Evolutionary conservation across 495 filamentous ascomycete genomes (phyloP).

Genomic region (Hyphodiscus hymeniophilus): DNA sequence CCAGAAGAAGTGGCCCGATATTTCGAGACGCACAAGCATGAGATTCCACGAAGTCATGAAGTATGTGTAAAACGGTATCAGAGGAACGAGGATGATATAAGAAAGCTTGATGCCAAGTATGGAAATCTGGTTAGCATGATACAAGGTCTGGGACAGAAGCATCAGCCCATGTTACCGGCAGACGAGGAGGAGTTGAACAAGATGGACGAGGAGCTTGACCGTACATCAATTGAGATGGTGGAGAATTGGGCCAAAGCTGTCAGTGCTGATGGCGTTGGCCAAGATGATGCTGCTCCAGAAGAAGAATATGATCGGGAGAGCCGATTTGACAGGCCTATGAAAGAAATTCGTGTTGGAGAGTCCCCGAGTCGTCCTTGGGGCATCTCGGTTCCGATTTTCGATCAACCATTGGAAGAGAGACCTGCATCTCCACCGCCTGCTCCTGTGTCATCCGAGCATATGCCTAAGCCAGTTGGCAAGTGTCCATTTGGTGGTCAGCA

Average conservation of each 20-base stretch:
- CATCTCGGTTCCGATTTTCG: conserved; percentile 56
- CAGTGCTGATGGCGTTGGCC: conserved; percentile 34
- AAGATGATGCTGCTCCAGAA: conserved; percentile 23
- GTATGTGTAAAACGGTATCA: conserved; percentile 85
- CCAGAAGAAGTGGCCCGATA: conserved; percentile 87
- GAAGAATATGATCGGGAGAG: conserved; percentile 40
- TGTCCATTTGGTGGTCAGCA: conserved; percentile 42
- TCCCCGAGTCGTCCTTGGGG: conserved; percentile 89
- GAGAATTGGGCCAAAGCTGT: conserved; percentile 76
- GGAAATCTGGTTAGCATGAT: conserved; percentile 87
- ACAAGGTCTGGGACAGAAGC: conserved; percentile 70
- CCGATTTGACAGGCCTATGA: conserved; percentile 71
- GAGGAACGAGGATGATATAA: conserved; percentile 69
- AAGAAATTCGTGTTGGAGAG: conserved; percentile 80
- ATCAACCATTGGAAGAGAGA: conserved; percentile 22
- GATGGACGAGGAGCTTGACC: conserved; percentile 33
- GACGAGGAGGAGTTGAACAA: conserved; percentile 40
- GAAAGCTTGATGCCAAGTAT: conserved; percentile 83
- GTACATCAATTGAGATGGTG: conserved; percentile 53
- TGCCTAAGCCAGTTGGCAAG: conserved; percentile 26
- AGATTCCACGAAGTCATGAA: conserved; percentile 83
- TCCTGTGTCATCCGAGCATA: conserved; percentile 36
- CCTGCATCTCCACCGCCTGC: conserved; percentile 35
- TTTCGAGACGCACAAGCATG: conserved; percentile 86
- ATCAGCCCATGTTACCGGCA: conserved; percentile 68